Base-by-base conservation (phyloP, 192 early-diverging fungal species). In the Umbelopsis sp. region DNA sequence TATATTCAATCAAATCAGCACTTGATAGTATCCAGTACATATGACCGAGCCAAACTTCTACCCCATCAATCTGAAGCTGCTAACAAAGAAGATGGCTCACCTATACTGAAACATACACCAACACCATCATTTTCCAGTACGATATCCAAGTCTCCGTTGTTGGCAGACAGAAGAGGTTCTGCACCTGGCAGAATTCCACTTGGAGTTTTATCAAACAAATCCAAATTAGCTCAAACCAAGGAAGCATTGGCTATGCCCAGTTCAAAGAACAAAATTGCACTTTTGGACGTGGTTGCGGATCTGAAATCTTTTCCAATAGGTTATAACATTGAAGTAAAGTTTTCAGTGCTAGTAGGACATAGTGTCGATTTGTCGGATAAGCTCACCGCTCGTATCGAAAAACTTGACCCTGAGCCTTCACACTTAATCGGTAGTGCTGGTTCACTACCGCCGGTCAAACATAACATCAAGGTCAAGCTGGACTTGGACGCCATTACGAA, bases 261-360 rank as follows among this genome's bases (percentile, higher is more conserved):
- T 33, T 16, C 53, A 6, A 68, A 49, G 27, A 37, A 7, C 20
- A 51, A 55, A 23, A 27, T 51, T 46, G 44, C 51, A 45, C 44
- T 81, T 13, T n/a, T 77, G 55, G 80, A 81, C 25, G 18, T 78
- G 21, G 46, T 81, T 8, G 71, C 78, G 0, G 80, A 81, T 47
- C 55, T 81, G 16, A 77, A 78, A 55, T 71, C 77, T 22, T 81
- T 78, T 49, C 74, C 76, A 1, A 53, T 55, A n/a, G 80, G 80
- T 2, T 81, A 81, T 61, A 74, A 76, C 21, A 72, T 78, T 58
- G 49, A 70, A 46, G 68, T 58, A 23, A 49, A 64, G 46, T 66
- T 25, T 25, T 49, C 71, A 37, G 30, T 51, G 27, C 45, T 71
- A 22, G 35, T 45, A n/a, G 44, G 41, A 15, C 61, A 71, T n/a